These are phyloP conservation scores for Penstemon barbatus DNA, from an alignment of 257 asterid species.

Conservation along the genomic window DNA sequence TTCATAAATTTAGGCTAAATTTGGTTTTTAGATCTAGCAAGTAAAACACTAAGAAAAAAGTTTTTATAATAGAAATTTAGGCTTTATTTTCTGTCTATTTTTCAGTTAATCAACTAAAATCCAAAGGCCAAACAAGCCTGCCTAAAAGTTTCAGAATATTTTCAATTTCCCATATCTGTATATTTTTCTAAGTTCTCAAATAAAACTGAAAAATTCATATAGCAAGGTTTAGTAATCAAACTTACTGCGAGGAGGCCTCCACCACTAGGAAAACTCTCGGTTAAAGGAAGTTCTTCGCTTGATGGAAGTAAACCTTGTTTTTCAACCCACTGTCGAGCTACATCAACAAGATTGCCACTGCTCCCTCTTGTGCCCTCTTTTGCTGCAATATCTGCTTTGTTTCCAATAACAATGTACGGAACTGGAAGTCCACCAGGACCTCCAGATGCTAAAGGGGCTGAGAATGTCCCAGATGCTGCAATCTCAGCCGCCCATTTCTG, in stretches of 20 bases:
- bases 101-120: too few relatives aligned
- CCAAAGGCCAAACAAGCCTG: not conserved
- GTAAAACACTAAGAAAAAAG: too few relatives aligned
- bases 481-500: slow-evolving; percentile 96
- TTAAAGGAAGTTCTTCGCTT: slow-evolving; percentile 83
- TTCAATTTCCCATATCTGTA: not conserved
- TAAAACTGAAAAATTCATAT: not conserved
- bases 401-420: slow-evolving; percentile 86
- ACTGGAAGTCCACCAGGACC: slow-evolving; percentile 99
- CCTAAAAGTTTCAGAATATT: not conserved
- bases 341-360: slow-evolving; percentile 96
- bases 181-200: not conserved
- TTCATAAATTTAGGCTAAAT: too few relatives aligned
- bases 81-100: too few relatives aligned
- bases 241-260: slow-evolving; percentile 93
- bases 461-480: slow-evolving; percentile 81
- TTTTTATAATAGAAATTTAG: too few relatives aligned
- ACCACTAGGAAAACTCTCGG: slow-evolving; percentile 79
- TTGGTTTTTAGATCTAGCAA: too few relatives aligned
- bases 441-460: slow-evolving; percentile 89
- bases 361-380: slow-evolving; percentile 75
- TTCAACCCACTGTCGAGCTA: slow-evolving; percentile 98
- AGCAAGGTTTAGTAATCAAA: slow-evolving; percentile 19
- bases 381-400: slow-evolving; percentile 82
- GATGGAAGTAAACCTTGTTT: slow-evolving; percentile 93